Evolutionary conservation across 2,329 filamentous ascomycete species (phyloP).

Genomic region (Thelonectria discophora): DNA sequence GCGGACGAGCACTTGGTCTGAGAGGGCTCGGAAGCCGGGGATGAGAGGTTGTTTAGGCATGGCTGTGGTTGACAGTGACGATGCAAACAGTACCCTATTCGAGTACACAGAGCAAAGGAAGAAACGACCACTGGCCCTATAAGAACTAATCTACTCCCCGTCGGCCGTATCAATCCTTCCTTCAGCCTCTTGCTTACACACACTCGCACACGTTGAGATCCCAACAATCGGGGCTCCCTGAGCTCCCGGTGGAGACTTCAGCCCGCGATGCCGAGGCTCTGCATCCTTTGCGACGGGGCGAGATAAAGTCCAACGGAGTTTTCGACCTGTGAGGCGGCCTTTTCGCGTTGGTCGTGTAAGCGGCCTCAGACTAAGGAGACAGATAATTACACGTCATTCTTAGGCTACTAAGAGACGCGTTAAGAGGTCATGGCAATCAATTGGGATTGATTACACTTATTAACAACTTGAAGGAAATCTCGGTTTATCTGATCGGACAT

Average conservation of each 20-base stretch:
- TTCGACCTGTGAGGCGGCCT: not conserved
- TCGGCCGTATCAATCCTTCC: too few species aligned
- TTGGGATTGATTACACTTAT: not conserved
- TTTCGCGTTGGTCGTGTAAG: too few species aligned
- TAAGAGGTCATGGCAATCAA: too few species aligned
- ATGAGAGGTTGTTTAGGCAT: slow-evolving; percentile 36
- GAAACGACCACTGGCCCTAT: not conserved
- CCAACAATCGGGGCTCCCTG: slow-evolving; percentile 20
- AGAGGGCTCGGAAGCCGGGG: slow-evolving; percentile 56
- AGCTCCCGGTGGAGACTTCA: slow-evolving; percentile 14
- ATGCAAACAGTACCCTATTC: not conserved
- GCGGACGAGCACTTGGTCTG: slow-evolving; percentile 58
- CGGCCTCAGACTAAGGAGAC: not conserved
- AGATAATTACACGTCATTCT: not conserved
- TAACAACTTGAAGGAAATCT: not conserved
- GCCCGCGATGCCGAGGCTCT: slow-evolving; percentile 17
- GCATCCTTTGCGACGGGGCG: not conserved
- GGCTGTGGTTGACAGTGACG: not conserved
- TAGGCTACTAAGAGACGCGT: too few species aligned
- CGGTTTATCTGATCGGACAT: not conserved
- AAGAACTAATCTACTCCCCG: not conserved
- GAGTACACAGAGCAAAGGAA: too few species aligned
- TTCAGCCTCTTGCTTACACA: slow-evolving; percentile 3
- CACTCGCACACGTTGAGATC: slow-evolving; percentile 14
- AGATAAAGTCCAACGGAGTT: slow-evolving; percentile 18